Base-by-base conservation (phyloP, 2,329 filamentous ascomycete genomes). In the Zopfia rhizophila region DNA sequence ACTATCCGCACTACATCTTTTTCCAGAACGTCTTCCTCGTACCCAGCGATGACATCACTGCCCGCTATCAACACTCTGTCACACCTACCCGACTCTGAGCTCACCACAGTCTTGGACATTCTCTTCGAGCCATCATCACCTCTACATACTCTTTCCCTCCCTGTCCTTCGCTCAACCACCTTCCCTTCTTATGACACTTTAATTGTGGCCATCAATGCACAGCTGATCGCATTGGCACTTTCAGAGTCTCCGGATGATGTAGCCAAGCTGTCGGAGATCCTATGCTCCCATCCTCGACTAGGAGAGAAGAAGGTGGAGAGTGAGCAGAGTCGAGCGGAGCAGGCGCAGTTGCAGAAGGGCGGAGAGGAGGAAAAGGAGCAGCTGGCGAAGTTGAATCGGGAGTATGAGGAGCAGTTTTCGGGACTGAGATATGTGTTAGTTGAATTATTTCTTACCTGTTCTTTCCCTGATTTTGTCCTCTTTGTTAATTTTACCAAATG, bases 261-360 rank as follows among this genome's bases (percentile, higher is more conserved):
- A 5, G 62, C 74, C 37, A 82, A 78, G 49, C 80, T 97, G 0
- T 82, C 90, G 30, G 78, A 79, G 12, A 92, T 96, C 46, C 78
- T 97, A 1, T 85, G 84, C 38, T 87, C 90, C 7, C 92, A 97
- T 69, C 92, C 92, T 1, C 83, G 92, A 2, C 81, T 97, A 7
- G 92, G 92, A 10, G 88, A 86, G 60, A 87, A 88, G 70, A 89
- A 87, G 66, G 85, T 91, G 28, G 87, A 91, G n/a, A 95, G 89
- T 61, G 87, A 83, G 39, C 84, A 92, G 73, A 94, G 89, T 53
- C 79, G 80, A n/a, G 83, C 82, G 4, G 92, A 97, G 75, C 92
- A 97, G 72, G 88, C 88, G 13, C 85, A 89, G 61, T 72, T 97
- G 50, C 82, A 87, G 44, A 72, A 72, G 6, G 66, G 62, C 13